Evolutionary conservation across 495 filamentous ascomycete species (phyloP).

Genomic region (Trichoderma asperelloides): DNA sequence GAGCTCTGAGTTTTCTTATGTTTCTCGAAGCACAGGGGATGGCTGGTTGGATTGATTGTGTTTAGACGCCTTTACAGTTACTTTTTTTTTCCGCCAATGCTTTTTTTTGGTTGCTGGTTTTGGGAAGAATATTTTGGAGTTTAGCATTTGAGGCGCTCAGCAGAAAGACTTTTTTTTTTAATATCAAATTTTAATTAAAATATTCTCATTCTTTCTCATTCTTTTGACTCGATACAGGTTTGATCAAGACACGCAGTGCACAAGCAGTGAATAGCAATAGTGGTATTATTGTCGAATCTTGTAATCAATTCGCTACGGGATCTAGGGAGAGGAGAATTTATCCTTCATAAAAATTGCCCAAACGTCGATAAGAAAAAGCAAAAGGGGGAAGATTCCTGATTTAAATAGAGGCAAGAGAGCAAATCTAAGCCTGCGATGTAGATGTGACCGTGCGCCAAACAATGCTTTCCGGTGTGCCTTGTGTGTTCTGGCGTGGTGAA

Average conservation of each 20-base stretch:
- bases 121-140: background rate
- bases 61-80: background rate
- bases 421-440: background rate
- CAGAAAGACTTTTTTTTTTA: background rate
- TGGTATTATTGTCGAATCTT: too few relatives aligned
- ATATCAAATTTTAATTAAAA: constrained; percentile 6
- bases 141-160: constrained; percentile 8
- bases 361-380: background rate
- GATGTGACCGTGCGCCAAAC: background rate
- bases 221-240: background rate
- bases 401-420: background rate
- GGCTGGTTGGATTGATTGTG: background rate
- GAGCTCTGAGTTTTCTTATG: background rate
- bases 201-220: background rate
- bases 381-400: background rate
- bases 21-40: background rate
- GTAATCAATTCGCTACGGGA: background rate
- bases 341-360: background rate
- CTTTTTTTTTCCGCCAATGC: background rate
- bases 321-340: background rate
- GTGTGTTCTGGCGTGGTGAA: background rate
- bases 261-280: background rate
- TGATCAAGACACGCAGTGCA: background rate
- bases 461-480: background rate
- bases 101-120: background rate